phyloP scores from a whole-genome alignment of 2,329 filamentous ascomycete genomes.

The Magnaporthiopsis rhizophila region DNA sequence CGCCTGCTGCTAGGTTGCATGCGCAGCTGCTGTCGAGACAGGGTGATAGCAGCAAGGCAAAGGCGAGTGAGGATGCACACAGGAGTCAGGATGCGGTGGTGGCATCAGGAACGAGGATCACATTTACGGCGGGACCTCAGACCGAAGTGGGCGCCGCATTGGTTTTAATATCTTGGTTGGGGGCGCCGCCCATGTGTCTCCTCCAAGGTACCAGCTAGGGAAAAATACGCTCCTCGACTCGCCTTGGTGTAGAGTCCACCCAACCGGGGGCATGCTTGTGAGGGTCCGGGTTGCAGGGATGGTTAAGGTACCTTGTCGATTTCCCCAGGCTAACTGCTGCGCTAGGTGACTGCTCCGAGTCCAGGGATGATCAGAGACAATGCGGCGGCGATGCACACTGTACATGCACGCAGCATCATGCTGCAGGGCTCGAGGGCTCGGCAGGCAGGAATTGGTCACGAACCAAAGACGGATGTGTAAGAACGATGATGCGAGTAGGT shows the following conservation, averaged over 20 bases:
- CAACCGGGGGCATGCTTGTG: not conserved
- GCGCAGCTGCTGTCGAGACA: constrained; percentile 1
- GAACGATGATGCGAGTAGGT: constrained; percentile 4
- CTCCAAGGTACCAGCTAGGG: not conserved
- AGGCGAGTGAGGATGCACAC: not conserved
- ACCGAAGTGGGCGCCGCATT: not conserved
- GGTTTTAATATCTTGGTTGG: constrained; percentile 1
- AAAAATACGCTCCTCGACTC: not conserved
- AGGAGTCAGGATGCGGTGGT: constrained; percentile 4
- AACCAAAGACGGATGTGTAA: not conserved
- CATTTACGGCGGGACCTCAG: not conserved
- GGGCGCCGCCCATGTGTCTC: not conserved
- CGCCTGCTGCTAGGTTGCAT: not conserved
- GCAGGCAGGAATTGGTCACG: not conserved
- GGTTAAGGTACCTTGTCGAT: not conserved
- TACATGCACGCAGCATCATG: not conserved
- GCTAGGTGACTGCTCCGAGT: not conserved
- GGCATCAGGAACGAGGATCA: constrained; percentile 5
- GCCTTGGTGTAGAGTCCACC: not conserved
- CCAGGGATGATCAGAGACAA: not conserved
- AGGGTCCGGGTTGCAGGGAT: not conserved
- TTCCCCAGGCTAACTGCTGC: not conserved
- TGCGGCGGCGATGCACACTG: not conserved
- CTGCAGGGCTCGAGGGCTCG: not conserved
- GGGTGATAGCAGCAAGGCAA: constrained; percentile 3